Evolutionary conservation across 345 rosid species (phyloP), one percentile per base, ranked within the genome.

Genomic region (Hibiscus trionum): DNA sequence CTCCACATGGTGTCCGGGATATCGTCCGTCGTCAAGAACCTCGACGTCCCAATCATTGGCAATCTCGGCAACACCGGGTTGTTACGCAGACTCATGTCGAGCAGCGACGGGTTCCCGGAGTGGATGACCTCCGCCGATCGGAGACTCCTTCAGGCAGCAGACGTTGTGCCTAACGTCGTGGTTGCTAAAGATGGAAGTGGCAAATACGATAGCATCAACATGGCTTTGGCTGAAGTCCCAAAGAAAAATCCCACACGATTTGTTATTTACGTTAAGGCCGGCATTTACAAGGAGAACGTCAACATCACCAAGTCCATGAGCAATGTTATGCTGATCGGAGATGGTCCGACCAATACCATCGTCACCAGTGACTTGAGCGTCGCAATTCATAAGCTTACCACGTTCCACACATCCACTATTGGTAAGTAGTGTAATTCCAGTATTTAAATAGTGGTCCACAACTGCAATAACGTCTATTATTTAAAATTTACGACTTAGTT

Each of bases 151-250:
- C 70, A 24, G 0, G 79, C 55, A 1, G 70, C 73, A 0, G 61
- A 64, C 0, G 46, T 88, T 6, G 82, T 80, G 71, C 75, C 95
- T 26, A 77, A 91, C 47, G 79, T 80, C 0, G 73, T 81, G 4
- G 93, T 91, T 37, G 97, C 96, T 56, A 66, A 80, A 77, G 97
- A 91, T 39, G 93, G 93, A 52, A 88, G 84, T 60, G 96, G 96
- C 1, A 85, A 91, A 39, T 90, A 73, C 61, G 87, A 73, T 67
- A 86, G 87, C 16, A 82, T 94, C 62, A 17, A 33, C 0, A 88
- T 83, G 10, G 93, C 97, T 8, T 55, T 94, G 17, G 64, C 42
- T 0, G 74, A 62, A 0, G 77, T 90, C 4, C 97, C 96, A 0
- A 57, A 33, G 73, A 64, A 72, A 4, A 76, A 78, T 37, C 66